Conservation (phyloP, 257 asterid genomes). For the Plantago ovata region DNA sequence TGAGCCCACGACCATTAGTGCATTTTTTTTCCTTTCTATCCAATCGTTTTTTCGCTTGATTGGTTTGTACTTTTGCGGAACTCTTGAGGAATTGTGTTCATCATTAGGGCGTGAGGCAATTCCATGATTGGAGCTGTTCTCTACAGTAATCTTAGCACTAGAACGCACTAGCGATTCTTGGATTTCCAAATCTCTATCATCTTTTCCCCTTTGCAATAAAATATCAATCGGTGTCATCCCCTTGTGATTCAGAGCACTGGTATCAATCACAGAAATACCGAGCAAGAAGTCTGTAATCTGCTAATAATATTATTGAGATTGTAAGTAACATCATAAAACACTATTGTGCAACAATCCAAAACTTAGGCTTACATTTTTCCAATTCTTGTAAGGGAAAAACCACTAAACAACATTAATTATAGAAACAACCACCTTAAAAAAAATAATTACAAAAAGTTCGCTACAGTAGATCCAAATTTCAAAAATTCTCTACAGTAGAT, state of each 20-base stretch:
- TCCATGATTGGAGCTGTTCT: background rate
- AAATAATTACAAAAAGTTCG: too few relatives aligned
- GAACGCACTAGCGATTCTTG: constrained; percentile 24
- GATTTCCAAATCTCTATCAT: constrained; percentile 25
- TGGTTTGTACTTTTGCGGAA: background rate
- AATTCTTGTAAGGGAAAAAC: too few relatives aligned
- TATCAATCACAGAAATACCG: constrained; percentile 13
- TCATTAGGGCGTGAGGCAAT: background rate
- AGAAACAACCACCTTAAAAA: too few relatives aligned
- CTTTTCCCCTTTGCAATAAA: constrained; percentile 24
- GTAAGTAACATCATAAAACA: too few relatives aligned
- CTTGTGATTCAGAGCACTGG: constrained; percentile 17
- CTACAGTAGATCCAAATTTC: too few relatives aligned
- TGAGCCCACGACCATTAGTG: constrained; percentile 42
- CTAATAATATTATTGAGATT: background rate
- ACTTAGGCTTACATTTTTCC: too few relatives aligned
- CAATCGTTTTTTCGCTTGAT: constrained; percentile 16
- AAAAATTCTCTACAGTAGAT: too few relatives aligned
- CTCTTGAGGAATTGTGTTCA: background rate
- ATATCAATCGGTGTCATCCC: constrained; percentile 37
- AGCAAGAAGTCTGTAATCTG: constrained; percentile 33
- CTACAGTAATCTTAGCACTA: constrained; percentile 17
- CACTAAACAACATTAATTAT: too few relatives aligned
- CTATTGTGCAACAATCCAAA: too few relatives aligned
- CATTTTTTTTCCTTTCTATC: constrained; percentile 31